Evolutionary conservation across 495 filamentous ascomycete genomes (phyloP).

Genomic region (Penicillium lividum): DNA sequence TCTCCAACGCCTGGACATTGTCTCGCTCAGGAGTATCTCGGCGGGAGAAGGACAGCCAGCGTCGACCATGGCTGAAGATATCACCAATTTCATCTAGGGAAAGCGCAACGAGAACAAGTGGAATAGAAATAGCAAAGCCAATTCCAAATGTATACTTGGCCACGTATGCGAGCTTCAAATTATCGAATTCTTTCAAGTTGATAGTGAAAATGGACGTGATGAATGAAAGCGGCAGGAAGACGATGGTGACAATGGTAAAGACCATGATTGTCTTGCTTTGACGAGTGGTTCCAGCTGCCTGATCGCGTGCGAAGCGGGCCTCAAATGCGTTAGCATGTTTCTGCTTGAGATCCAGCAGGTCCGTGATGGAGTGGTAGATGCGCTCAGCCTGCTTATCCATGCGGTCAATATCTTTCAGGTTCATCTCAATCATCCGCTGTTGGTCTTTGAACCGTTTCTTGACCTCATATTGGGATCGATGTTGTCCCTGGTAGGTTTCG

Average conservation of each 20-base stretch:
- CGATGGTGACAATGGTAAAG: constrained; percentile 71
- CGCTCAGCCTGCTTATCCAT: constrained; percentile 70
- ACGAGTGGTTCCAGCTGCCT: constrained; percentile 62
- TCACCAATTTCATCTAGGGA: constrained; percentile 57
- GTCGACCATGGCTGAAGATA: constrained; percentile 30
- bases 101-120: constrained; percentile 60
- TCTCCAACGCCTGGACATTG: constrained; percentile 24
- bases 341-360: constrained; percentile 62
- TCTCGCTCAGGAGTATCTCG: not conserved
- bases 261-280: constrained; percentile 75
- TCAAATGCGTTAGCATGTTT: constrained; percentile 75
- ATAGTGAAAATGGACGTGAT: constrained; percentile 69
- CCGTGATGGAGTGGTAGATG: constrained; percentile 63
- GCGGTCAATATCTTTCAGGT: constrained; percentile 63
- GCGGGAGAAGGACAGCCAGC: constrained; percentile 25
- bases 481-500: constrained; percentile 48
- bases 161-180: constrained; percentile 57
- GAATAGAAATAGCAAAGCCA: constrained; percentile 65
- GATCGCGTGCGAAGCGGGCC: constrained; percentile 66
- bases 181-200: constrained; percentile 56
- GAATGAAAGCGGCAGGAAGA: constrained; percentile 69
- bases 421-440: constrained; percentile 59
- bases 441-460: constrained; percentile 62
- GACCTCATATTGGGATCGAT: constrained; percentile 50
- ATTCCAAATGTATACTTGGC: constrained; percentile 67